phyloP scores from a whole-genome alignment of 2,329 filamentous ascomycete species.

The Colletotrichum incanum region DNA sequence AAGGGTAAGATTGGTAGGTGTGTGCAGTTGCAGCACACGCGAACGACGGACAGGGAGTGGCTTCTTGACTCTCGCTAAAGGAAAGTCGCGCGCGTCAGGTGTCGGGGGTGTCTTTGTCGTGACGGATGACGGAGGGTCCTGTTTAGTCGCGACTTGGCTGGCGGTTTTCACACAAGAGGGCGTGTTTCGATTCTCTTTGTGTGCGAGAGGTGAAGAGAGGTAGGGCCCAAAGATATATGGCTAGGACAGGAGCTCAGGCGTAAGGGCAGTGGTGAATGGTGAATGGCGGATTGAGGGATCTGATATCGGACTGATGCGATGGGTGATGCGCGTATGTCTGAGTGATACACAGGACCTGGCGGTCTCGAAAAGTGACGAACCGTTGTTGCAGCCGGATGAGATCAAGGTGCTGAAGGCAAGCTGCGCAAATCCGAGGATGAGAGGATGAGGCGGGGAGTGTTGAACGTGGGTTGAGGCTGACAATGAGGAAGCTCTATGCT shows the following conservation, averaged over 20 bases:
- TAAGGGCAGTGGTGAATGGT: background rate
- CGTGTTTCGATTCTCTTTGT: slow-evolving; percentile 13
- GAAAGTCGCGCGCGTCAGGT: slow-evolving; percentile 25
- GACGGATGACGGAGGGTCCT: slow-evolving; percentile 11
- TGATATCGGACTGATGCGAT: slow-evolving; percentile 11
- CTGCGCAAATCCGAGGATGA: background rate
- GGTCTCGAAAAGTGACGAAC: background rate
- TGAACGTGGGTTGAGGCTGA: background rate
- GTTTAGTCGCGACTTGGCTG: slow-evolving; percentile 9
- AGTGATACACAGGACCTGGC: background rate
- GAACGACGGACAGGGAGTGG: slow-evolving; percentile 37
- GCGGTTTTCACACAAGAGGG: slow-evolving; percentile 2
- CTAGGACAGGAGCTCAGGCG: background rate
- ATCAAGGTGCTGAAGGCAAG: background rate
- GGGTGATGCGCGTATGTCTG: slow-evolving; percentile 1
- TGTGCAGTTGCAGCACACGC: slow-evolving; percentile 18
- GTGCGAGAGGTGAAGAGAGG: background rate
- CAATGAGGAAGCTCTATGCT: background rate
- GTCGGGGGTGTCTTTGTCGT: slow-evolving; percentile 34
- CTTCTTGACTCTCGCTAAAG: slow-evolving; percentile 36
- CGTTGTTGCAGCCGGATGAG: slow-evolving; percentile 1
- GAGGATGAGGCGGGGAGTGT: background rate
- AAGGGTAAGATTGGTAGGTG: slow-evolving; percentile 10
- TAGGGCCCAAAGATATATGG: background rate
- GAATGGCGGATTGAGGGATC: slow-evolving; percentile 7